Conservation (phyloP, 306 rosid genomes). For the Gillenia trifoliata region DNA sequence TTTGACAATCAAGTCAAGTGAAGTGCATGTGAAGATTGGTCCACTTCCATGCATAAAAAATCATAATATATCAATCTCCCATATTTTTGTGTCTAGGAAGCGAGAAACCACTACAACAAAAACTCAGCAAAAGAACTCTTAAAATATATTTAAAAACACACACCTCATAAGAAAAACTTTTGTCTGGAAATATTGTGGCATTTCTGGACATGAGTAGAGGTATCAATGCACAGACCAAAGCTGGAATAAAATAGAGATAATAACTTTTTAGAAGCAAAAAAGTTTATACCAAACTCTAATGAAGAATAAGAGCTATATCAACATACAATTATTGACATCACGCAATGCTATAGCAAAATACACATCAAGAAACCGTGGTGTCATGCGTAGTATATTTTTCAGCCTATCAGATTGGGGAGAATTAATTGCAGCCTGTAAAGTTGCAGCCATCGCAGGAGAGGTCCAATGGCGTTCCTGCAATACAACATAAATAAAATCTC, state of each 20-base stretch:
- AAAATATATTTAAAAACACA: not conserved
- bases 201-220: constrained; percentile 88
- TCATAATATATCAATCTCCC: not conserved
- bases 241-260: constrained; percentile 45
- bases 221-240: constrained; percentile 88
- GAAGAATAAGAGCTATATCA: constrained; percentile 14
- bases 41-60: not conserved
- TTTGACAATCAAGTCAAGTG: not conserved
- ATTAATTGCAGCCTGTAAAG: constrained; percentile 56
- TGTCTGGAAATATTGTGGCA: constrained; percentile 79
- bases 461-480: constrained; percentile 95
- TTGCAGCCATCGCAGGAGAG: constrained; percentile 74
- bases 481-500: constrained; percentile 17
- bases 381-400: constrained; percentile 54
- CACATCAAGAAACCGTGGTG: constrained; percentile 71
- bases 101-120: constrained; percentile 2
- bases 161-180: constrained; percentile 75
- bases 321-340: constrained; percentile 77
- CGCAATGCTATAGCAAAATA: constrained; percentile 69
- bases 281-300: constrained; percentile 14
- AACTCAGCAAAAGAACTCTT: constrained; percentile 13
- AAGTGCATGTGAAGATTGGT: not conserved
- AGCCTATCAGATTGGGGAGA: constrained; percentile 77
- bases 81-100: not conserved
- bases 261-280: constrained; percentile 8